phyloP scores from a whole-genome alignment of 2,329 filamentous ascomycete species.

The Huntiella omanensis region DNA sequence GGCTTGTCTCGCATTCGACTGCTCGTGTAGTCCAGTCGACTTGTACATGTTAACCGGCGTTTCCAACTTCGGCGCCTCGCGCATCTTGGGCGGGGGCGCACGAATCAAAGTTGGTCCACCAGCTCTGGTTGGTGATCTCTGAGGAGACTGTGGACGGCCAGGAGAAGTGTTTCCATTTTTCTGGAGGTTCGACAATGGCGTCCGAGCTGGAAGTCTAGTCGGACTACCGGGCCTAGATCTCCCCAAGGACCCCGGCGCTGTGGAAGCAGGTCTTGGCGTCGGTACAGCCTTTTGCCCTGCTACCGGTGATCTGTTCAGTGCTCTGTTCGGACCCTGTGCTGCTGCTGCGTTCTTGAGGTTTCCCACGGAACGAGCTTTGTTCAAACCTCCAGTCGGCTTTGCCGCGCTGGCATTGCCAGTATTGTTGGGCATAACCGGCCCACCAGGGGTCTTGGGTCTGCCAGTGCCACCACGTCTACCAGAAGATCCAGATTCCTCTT shows the following conservation, averaged over 20 bases:
- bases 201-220: conserved; percentile 50
- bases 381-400: conserved; percentile 15
- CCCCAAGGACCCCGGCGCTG: conserved; percentile 4
- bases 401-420: conserved; percentile 29
- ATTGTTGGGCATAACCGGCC: conserved; percentile 54
- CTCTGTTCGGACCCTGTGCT: conserved; percentile 18
- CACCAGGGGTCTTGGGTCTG: conserved; percentile 22
- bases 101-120: conserved; percentile 35
- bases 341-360: conserved; percentile 5
- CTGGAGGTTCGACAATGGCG: conserved; percentile 48
- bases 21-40: conserved; percentile 20
- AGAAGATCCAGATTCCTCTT: conserved; percentile 25
- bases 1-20: conserved; percentile 36
- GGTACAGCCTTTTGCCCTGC: conserved; percentile 15
- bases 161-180: conserved; percentile 52
- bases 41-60: conserved; percentile 30
- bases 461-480: conserved; percentile 25
- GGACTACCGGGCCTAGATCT: conserved; percentile 28
- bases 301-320: conserved; percentile 36
- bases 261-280: conserved; percentile 16
- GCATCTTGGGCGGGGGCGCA: conserved; percentile 80
- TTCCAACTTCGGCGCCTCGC: conserved; percentile 42
- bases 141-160: background rate
- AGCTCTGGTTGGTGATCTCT: conserved; percentile 21
- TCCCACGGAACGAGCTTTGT: conserved; percentile 14